A percentile compares a stretch with the other conserved stretches of the same genome.
These are phyloP conservation scores for Lagenaria siceraria DNA, from an alignment of 306 rosid species.

Conservation along the genomic window DNA sequence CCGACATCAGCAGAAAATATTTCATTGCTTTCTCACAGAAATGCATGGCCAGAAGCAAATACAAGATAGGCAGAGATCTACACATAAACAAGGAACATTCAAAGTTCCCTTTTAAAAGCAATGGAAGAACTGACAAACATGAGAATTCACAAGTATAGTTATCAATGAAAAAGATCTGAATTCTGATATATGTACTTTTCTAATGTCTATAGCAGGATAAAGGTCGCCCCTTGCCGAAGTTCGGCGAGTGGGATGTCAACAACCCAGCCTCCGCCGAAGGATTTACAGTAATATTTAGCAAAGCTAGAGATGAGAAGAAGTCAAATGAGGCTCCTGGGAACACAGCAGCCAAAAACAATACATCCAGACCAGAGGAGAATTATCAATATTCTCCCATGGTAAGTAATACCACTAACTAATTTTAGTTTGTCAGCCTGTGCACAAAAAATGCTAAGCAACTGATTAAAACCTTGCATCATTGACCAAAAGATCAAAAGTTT, in stretches of 20 bases:
- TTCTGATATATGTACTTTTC: background rate
- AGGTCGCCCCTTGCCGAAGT: conserved; percentile 29
- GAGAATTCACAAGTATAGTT: background rate
- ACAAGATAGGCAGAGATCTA: background rate
- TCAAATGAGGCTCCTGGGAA: background rate
- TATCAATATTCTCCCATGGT: conserved; percentile 7
- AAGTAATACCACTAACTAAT: background rate
- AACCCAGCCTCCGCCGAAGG: conserved; percentile 36
- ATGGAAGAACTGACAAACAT: background rate
- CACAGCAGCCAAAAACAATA: background rate
- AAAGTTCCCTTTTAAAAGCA: background rate
- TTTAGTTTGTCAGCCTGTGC: background rate
- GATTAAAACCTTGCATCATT: too few species aligned
- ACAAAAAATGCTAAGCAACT: too few species aligned
- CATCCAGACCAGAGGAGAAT: conserved; percentile 9
- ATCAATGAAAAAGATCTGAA: background rate
- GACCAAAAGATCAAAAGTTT: background rate
- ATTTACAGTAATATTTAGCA: conserved; percentile 32
- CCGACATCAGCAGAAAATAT: background rate
- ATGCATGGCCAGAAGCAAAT: background rate
- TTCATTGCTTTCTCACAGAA: background rate
- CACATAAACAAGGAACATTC: background rate
- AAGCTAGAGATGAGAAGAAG: conserved; percentile 38
- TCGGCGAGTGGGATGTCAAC: conserved; percentile 40
- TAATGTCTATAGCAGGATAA: conserved; percentile 20